These are phyloP conservation scores for Penicillium sp. DNA, from an alignment of 2,329 filamentous ascomycete species.

Conservation along the genomic window DNA sequence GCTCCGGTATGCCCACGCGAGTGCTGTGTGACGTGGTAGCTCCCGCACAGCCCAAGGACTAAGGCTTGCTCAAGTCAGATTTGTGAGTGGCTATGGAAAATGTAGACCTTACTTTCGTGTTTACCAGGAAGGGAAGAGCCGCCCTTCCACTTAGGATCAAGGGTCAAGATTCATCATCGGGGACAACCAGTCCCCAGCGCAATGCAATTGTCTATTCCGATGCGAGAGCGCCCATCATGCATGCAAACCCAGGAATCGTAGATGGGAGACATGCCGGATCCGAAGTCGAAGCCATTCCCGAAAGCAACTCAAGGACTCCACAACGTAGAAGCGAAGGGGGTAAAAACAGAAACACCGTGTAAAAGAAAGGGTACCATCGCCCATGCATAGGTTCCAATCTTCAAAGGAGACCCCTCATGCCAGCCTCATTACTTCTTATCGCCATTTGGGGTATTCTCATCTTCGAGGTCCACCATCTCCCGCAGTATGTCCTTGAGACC, in stretches of 20 bases:
- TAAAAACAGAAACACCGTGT: not conserved
- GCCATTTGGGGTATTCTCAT: slow-evolving; percentile 32
- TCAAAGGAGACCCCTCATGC: not conserved
- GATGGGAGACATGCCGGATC: slow-evolving; percentile 15
- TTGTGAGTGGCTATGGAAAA: not conserved
- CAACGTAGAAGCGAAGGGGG: slow-evolving; percentile 1
- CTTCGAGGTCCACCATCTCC: slow-evolving; percentile 51
- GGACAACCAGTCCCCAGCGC: not conserved
- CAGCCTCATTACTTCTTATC: slow-evolving; percentile 23
- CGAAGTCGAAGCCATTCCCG: slow-evolving; percentile 16
- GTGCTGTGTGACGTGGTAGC: not conserved
- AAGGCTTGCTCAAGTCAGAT: not conserved
- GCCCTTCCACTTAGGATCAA: too few species aligned
- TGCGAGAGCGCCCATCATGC: slow-evolving; percentile 17
- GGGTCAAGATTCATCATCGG: not conserved
- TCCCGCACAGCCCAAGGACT: not conserved
- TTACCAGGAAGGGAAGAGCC: not conserved
- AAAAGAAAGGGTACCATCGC: slow-evolving; percentile 10
- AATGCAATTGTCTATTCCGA: slow-evolving; percentile 26
- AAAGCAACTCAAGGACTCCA: slow-evolving; percentile 21
- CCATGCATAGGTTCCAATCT: slow-evolving; percentile 22
- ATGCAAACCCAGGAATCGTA: slow-evolving; percentile 19
- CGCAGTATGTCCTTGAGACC: slow-evolving; percentile 55
- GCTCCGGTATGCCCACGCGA: not conserved
- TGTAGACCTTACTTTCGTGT: not conserved